Base-by-base conservation (phyloP, 176 grass and related monocot genomes). In the Triticum monococcum region DNA sequence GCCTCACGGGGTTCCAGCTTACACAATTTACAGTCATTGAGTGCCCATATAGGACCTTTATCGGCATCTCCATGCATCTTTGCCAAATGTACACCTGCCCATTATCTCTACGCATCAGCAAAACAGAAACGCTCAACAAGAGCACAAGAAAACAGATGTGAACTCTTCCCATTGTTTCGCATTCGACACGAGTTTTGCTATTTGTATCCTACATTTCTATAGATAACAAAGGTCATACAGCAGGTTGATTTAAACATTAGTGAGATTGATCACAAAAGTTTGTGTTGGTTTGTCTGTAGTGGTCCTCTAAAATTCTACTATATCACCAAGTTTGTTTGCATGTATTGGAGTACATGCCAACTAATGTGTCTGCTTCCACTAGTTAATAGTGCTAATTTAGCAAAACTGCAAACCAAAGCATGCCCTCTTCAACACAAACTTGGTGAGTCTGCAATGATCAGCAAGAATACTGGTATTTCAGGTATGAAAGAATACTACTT, bases 71-170 rank as follows among this genome's bases (percentile, higher is more conserved):
- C 7, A 81, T 33, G 52, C 86, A 78, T 78, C 89, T 89, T 70
- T 84, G 89, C 97, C 92, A 99, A 89, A 99, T 99, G 79, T 96
- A 96, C 26, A 99, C 82, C 97, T 99, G 89, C 59, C 4, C 81
- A 88, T 85, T 52, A 61, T 69, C 84, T 50, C 26, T 22, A 68
- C 1, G 76, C 70, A 38, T 88, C 38, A 91, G 82, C 8, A 71
- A 80, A 77, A 77, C 13, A 26, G 64, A 56, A 61, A 33, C 2
- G 2, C n/a, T 30, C 66, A 12, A 72, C 20, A 68, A 64, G 23
- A 85, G 28, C 13, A 72, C 13, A 50, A 50, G 43, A 77, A 35
- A 56, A 57, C 78, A 76, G 23, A 87, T 31, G 33, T 41, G 72
- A 35, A 0, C 12, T 41, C 24, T 79, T 54, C 37, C 56, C 1